Base-by-base conservation (phyloP, 2,329 filamentous ascomycete genomes). In the Fusarium sp. region DNA sequence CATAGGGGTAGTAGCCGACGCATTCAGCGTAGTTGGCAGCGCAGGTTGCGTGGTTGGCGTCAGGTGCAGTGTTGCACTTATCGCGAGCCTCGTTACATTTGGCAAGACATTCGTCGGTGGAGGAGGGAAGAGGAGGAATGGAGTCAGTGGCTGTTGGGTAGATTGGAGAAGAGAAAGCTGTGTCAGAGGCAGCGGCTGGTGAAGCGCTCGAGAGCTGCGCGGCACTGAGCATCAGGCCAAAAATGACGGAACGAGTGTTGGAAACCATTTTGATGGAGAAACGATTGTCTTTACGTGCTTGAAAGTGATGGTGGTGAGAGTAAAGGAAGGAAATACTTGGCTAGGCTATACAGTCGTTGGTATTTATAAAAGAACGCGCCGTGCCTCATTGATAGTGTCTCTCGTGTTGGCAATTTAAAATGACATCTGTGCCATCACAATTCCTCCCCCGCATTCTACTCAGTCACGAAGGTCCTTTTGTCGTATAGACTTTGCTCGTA, bases 231-330 rank as follows among this genome's bases (percentile, higher is more conserved):
- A 67, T 40, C 19, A 69, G 35, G 30, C 66, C 57, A 15, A 69
- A 16, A 33, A 69, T 6, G 23, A 69, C 5, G 18, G 66, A 69
- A 63, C 66, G 64, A 37, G 66, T 69, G 47, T 64, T 69, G 32
- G 64, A 25, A 2, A 69, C 25, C 66, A 69, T 69, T 16, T 63
- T 64, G 47, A 38, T 18, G 2, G 8, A 18, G 16, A 23, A 62
- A 35, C 3, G n/a, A 63, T 30, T 25, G 54, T 30, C 50, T 25
- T 35, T 15, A 13, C 6, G 19, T 58, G 23, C 10, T 23, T 44
- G 28, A 19, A 18, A 18, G 9, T 7, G 18, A 23, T 37, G 28
- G 12, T 33, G 25, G 15, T 13, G 42, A 28, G 25, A 30, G 23
- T 8, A 7, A n/a, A 40, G 50, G 5, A 19, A 28, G 10, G 7